These are phyloP conservation scores for Arabis hirsuta DNA, from an alignment of 345 rosid genomes.

Conservation along the genomic window DNA sequence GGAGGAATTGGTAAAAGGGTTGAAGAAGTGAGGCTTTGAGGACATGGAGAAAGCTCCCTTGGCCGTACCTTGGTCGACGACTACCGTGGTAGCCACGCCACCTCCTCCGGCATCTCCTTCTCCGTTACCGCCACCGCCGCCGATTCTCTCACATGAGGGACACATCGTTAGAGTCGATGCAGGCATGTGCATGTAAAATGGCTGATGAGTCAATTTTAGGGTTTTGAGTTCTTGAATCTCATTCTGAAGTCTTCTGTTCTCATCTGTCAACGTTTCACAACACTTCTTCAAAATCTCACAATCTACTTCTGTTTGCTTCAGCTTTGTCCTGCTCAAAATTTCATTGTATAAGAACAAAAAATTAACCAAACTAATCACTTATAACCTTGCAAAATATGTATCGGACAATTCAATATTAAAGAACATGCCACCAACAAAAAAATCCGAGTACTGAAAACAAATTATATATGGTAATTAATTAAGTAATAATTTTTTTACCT, in stretches of 20 bases:
- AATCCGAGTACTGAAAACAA: background rate
- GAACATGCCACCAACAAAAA: background rate
- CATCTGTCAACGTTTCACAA: constrained; percentile 89
- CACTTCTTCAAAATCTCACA: constrained; percentile 89
- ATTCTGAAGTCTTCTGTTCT: constrained; percentile 86
- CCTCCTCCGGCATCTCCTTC: constrained; percentile 15
- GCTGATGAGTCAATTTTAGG: constrained; percentile 54
- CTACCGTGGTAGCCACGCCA: constrained; percentile 32
- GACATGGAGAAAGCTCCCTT: constrained; percentile 43
- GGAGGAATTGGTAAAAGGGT: constrained; percentile 73
- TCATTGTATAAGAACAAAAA: background rate
- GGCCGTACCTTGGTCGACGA: constrained; percentile 30
- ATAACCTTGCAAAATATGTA: no score
- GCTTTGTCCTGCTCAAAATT: constrained; percentile 70
- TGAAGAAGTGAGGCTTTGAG: constrained; percentile 65
- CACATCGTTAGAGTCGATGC: constrained; percentile 73
- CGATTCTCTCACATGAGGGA: constrained; percentile 76
- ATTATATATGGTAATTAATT: background rate
- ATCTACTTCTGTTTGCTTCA: constrained; percentile 97
- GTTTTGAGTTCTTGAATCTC: constrained; percentile 84
- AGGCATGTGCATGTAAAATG: constrained; percentile 78
- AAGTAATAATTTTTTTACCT: constrained; percentile 49
- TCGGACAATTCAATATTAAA: no score
- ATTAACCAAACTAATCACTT: no score
- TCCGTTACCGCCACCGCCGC: constrained; percentile 43